Conservation (phyloP, 1,139 yeast species). For the Kurtzmaniella quercitrusa region DNA sequence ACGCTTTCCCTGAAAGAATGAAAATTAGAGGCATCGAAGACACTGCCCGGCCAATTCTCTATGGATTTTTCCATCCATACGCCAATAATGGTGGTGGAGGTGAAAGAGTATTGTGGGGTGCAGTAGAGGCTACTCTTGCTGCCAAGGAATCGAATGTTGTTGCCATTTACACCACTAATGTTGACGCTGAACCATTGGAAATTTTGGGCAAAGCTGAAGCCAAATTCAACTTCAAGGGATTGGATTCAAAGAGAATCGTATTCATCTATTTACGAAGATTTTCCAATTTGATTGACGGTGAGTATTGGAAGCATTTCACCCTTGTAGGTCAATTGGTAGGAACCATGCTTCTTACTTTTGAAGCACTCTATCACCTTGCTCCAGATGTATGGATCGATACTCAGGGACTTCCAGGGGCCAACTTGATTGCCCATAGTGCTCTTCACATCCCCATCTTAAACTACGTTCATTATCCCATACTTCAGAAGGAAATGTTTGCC, state of each 20-base stretch:
- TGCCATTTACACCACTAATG: conserved; percentile 73
- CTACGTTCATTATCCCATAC: conserved; percentile 91
- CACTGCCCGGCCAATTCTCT: conserved; percentile 41
- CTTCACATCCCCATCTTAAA: conserved; percentile 73
- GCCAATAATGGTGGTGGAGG: conserved; percentile 99
- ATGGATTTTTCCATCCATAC: conserved; percentile 93
- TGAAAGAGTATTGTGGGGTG: conserved; percentile 94
- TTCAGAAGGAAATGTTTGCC: conserved; percentile 79
- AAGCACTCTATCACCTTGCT: conserved; percentile 62
- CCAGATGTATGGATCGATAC: conserved; percentile 97
- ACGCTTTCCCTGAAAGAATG: conserved; percentile 25
- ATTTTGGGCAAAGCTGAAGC: conserved; percentile 56
- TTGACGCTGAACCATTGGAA: conserved; percentile 44
- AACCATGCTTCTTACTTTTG: conserved; percentile 60
- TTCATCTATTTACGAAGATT: conserved; percentile 67
- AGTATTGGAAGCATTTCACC: conserved; percentile 76
- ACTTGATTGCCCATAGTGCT: conserved; percentile 46
- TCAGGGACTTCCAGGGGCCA: conserved; percentile 87
- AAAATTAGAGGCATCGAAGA: conserved; percentile 34
- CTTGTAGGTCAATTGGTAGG: conserved; percentile 87
- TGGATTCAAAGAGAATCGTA: conserved; percentile 55
- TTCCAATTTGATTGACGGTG: conserved; percentile 57
- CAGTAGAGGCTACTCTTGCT: conserved; percentile 67
- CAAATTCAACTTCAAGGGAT: conserved; percentile 57
- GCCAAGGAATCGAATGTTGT: conserved; percentile 52